Evolutionary conservation across 495 filamentous ascomycete species (phyloP).

Genomic region (Podospora pseudopauciseta): DNA sequence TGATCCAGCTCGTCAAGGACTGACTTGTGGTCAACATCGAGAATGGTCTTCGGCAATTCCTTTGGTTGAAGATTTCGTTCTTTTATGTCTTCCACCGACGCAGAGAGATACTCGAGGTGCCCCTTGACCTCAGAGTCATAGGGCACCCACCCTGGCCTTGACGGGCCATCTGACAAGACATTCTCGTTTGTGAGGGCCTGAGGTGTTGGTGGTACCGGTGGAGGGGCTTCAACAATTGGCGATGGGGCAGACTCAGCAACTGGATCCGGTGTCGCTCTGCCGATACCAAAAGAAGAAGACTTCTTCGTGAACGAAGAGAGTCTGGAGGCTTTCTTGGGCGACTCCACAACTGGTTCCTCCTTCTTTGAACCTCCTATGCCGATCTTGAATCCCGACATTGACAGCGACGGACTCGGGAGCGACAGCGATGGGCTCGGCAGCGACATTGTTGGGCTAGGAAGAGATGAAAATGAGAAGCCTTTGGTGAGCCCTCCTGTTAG

Average conservation of each 20-base stretch:
- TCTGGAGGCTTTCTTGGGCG: background rate
- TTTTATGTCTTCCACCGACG: too few species aligned
- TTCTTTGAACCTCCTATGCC: background rate
- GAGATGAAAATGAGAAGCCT: conserved; percentile 9
- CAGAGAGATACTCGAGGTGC: too few species aligned
- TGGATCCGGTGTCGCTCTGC: conserved; percentile 2
- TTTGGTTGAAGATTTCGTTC: too few species aligned
- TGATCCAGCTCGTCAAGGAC: too few species aligned
- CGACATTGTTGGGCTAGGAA: conserved; percentile 6
- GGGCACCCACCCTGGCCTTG: too few species aligned
- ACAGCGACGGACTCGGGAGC: conserved; percentile 4
- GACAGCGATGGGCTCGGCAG: conserved; percentile 7
- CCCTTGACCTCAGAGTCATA: too few species aligned
- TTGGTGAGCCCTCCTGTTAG: background rate
- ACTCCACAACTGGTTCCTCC: conserved; percentile 6
- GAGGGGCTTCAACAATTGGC: background rate
- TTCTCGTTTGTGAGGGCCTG: too few species aligned
- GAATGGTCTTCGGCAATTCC: too few species aligned
- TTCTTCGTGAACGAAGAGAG: conserved; percentile 2
- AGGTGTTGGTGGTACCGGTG: background rate
- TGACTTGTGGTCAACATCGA: too few species aligned
- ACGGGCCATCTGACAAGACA: too few species aligned
- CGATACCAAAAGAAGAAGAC: conserved; percentile 15
- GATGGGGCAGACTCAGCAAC: background rate
- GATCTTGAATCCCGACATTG: conserved; percentile 10